Evolutionary conservation across 2,329 filamentous ascomycete genomes (phyloP).

Genomic region (Pseudogymnoascus sp.): DNA sequence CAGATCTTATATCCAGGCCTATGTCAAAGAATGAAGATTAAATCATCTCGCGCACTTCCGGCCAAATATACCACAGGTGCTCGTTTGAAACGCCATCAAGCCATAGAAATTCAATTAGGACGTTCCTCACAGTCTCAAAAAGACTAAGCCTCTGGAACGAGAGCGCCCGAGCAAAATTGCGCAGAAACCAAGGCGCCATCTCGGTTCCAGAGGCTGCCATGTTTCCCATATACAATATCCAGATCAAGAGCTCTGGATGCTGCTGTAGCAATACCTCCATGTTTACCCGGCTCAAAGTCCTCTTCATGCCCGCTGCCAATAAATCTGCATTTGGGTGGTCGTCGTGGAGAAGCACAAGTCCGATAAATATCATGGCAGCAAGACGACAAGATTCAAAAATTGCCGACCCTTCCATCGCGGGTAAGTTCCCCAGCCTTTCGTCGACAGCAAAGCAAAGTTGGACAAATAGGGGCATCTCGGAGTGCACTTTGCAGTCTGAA

Average conservation of each 20-base stretch:
- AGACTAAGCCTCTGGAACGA: background rate
- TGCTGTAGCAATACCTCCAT: background rate
- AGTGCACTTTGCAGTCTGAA: background rate
- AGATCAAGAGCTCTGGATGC: background rate
- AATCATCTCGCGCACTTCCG: background rate
- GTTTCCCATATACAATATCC: conserved; percentile 8
- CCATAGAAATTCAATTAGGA: conserved; percentile 7
- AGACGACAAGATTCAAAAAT: conserved; percentile 1
- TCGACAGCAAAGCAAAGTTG: background rate
- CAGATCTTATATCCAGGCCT: background rate
- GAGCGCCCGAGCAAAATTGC: background rate
- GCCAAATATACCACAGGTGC: background rate
- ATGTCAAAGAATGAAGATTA: background rate
- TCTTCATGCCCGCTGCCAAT: conserved; percentile 4
- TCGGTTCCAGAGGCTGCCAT: background rate
- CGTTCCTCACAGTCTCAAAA: background rate
- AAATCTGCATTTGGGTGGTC: background rate
- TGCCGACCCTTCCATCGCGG: background rate
- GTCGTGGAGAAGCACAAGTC: background rate
- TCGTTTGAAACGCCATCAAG: conserved; percentile 5
- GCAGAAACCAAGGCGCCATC: background rate
- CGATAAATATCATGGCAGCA: conserved; percentile 2
- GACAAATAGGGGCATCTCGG: background rate
- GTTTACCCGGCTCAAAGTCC: background rate
- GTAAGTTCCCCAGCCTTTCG: background rate